These are phyloP conservation scores for Lactarius quietus DNA, from an alignment of 768 basidiomycete species.

Conservation along the genomic window DNA sequence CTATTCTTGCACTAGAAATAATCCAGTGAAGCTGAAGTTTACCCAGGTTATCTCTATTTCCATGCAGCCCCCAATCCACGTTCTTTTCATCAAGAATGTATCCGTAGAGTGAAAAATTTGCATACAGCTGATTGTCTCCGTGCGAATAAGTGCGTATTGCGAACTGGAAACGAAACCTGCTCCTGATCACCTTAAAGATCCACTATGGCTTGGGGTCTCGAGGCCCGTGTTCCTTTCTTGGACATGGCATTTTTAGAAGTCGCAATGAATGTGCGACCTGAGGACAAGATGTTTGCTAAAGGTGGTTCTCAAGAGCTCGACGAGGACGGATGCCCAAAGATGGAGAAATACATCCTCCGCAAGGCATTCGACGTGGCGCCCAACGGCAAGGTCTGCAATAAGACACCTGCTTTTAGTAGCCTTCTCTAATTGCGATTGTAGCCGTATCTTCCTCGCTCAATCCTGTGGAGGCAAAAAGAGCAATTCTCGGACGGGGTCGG, in stretches of 20 bases:
- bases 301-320: slow-evolving; percentile 71
- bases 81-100: slow-evolving; percentile 93
- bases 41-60: slow-evolving; percentile 94
- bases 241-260: slow-evolving; percentile 96
- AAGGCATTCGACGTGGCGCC: slow-evolving; percentile 92
- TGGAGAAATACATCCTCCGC: slow-evolving; percentile 99
- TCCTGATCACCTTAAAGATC: slow-evolving; percentile 45
- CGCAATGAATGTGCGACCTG: slow-evolving; percentile 85
- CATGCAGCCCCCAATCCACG: slow-evolving; percentile 88
- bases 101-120: slow-evolving; percentile 93
- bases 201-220: slow-evolving; percentile 99
- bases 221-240: slow-evolving; percentile 97
- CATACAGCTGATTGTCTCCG: slow-evolving; percentile 97
- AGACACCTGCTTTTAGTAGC: slow-evolving; percentile 4
- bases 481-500: slow-evolving; percentile 99
- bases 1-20: slow-evolving; percentile 5
- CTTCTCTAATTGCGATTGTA: slow-evolving; percentile 31
- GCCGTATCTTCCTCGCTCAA: slow-evolving; percentile 91
- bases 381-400: slow-evolving; percentile 57
- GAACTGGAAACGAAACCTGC: not conserved
- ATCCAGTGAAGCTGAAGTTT: slow-evolving; percentile 16
- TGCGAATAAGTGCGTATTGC: slow-evolving; percentile 86
- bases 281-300: slow-evolving; percentile 86
- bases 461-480: slow-evolving; percentile 99
- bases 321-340: slow-evolving; percentile 80